Conservation (phyloP, 768 basidiomycete genomes). For the Steccherinum ochraceum region DNA sequence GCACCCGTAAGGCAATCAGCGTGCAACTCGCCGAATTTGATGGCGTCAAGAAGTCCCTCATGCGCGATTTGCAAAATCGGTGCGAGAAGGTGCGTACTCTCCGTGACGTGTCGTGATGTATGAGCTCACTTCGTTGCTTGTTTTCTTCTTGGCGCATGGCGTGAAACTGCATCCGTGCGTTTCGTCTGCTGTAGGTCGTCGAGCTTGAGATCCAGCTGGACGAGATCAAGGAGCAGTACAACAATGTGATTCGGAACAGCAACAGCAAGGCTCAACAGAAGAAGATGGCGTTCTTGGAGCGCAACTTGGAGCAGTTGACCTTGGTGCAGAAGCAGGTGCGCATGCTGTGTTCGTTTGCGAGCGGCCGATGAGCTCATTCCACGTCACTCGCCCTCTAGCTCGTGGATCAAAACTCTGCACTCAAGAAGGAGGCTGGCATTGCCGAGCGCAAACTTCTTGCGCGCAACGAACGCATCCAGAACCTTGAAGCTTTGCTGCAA, state of each 20-base stretch:
- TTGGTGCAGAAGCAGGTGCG: conserved; percentile 92
- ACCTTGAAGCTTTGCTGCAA: conserved; percentile 86
- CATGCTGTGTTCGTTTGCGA: not conserved
- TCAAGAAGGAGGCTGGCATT: conserved; percentile 97
- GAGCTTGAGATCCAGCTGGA: conserved; percentile 98
- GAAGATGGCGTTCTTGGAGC: conserved; percentile 98
- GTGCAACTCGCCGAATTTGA: conserved; percentile 99
- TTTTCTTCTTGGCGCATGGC: no score
- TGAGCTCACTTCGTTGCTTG: not conserved
- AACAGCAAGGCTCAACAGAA: conserved; percentile 98
- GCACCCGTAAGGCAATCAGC: conserved; percentile 93
- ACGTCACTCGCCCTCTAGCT: conserved; percentile 47
- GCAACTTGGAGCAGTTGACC: conserved; percentile 92
- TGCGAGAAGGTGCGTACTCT: conserved; percentile 88
- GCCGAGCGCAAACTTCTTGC: conserved; percentile 95
- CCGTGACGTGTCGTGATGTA: not conserved
- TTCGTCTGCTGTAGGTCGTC: conserved; percentile 61
- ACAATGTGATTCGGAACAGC: conserved; percentile 96
- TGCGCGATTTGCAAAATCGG: conserved; percentile 98
- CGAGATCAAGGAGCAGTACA: conserved; percentile 98
- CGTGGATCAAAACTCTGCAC: conserved; percentile 93
- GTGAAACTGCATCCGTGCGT: not conserved
- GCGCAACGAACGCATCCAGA: conserved; percentile 96
- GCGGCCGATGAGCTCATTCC: conserved; percentile 6
- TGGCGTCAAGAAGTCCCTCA: conserved; percentile 95